Base-by-base conservation (phyloP, 108 stramenopile genomes). In the Cyclotella sp. region DNA sequence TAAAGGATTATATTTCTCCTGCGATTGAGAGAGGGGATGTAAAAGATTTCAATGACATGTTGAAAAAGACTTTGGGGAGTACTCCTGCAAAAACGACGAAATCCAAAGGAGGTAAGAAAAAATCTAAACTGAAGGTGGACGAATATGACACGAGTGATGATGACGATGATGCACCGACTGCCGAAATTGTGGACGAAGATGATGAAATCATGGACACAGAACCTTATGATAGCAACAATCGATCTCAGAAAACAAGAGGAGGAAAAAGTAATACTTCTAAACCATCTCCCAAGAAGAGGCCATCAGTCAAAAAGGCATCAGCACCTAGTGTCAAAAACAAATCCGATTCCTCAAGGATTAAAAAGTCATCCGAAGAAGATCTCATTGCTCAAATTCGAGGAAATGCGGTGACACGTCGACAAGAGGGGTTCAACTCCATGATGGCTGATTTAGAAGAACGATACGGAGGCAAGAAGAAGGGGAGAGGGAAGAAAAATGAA, bases 1-100 rank as follows among this genome's bases (percentile, higher is more conserved):
- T 79, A 18, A 87, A 90, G 66, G 93, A 94, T 79, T 92, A 87
- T 53, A 87, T 94, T 29, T 63, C 76, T 14, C 93, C 93, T n/a
- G 93, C 93, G 22, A 84, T 94, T 53, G 78, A 82, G 44, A 69
- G 67, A 41, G 89, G 89, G 13, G 63, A 85, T 27, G 85, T 89
- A 7, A 21, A 62, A 1, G 75, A 89, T 66, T 88, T 78, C 43
- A 72, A n/a, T 21, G 58, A 63, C n/a, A 81, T 51, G n/a, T 68
- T 91, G 21, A 45, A 85, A n/a, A 89, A 76, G 75, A 84, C 78
- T 11, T n/a, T 87, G 58, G 61, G 58, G 10, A 79, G 71, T 66
- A 68, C 81, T 30, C 46, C 75, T 22, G 62, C 82, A 51, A 87
- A 72, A 73, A 62, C 83, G 83, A 69, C 12, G 68, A 44, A 58